phyloP scores from a whole-genome alignment of 2,329 filamentous ascomycete species.

The Aspergillus jensenii region DNA sequence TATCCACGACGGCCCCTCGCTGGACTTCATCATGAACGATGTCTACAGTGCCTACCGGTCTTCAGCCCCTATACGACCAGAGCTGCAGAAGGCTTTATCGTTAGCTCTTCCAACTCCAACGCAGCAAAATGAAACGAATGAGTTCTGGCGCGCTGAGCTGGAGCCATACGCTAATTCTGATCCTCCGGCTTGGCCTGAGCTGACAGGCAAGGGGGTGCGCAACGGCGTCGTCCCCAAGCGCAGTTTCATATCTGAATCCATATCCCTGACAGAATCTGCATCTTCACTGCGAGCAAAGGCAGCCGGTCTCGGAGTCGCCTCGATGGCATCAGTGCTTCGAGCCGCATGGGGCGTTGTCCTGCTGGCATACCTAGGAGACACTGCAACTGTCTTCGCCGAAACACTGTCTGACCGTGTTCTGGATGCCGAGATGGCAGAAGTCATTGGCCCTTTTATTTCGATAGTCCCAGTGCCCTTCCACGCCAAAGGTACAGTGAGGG shows the following conservation, averaged over 20 bases:
- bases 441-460: conserved; percentile 33
- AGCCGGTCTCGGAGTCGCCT: conserved; percentile 26
- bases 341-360: conserved; percentile 31
- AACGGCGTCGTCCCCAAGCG: conserved; percentile 13
- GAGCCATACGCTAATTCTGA: conserved; percentile 24
- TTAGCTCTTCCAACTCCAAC: conserved; percentile 19
- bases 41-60: conserved; percentile 26
- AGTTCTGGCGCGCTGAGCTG: conserved; percentile 28
- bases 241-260: conserved; percentile 19
- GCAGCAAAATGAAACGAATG: conserved; percentile 15
- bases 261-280: conserved; percentile 15
- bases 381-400: conserved; percentile 31
- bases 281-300: conserved; percentile 20
- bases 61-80: conserved; percentile 24
- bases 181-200: conserved; percentile 27
- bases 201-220: conserved; percentile 21
- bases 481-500: conserved; percentile 21
- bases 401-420: conserved; percentile 33
- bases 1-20: conserved; percentile 33
- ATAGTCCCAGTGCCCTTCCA: conserved; percentile 36
- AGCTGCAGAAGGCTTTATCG: conserved; percentile 22
- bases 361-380: conserved; percentile 26
- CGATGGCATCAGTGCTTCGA: conserved; percentile 29
- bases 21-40: conserved; percentile 28
- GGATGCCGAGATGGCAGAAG: conserved; percentile 25